These are phyloP conservation scores for Hygrophoropsis aurantiaca DNA, from an alignment of 768 basidiomycete genomes.

Conservation along the genomic window DNA sequence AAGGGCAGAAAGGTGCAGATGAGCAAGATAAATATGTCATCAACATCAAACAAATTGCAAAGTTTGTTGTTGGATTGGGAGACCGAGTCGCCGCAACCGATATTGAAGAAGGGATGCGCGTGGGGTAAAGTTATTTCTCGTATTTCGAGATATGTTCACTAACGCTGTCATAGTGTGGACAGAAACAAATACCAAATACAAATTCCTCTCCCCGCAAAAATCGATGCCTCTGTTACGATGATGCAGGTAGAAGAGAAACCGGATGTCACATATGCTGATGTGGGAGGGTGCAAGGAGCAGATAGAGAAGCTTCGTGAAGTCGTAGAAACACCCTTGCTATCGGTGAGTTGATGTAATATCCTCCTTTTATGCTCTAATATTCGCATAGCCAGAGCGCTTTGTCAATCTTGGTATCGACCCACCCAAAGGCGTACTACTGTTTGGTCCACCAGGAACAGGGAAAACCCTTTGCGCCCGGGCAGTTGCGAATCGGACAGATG, in stretches of 20 bases:
- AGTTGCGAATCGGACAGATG: slow-evolving; percentile 97
- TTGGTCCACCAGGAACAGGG: slow-evolving; percentile 96
- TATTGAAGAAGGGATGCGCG: slow-evolving; percentile 99
- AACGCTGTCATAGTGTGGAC: slow-evolving; percentile 65
- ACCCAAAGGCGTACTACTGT: slow-evolving; percentile 95
- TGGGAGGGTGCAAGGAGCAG: slow-evolving; percentile 99
- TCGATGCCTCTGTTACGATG: slow-evolving; percentile 99
- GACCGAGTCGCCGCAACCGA: slow-evolving; percentile 97
- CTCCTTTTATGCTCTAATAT: slow-evolving; percentile 13
- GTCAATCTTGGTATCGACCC: slow-evolving; percentile 98
- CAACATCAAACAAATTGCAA: slow-evolving; percentile 99
- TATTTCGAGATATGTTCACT: too few relatives aligned
- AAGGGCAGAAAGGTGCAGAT: slow-evolving; percentile 95
- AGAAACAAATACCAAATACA: slow-evolving; percentile 98
- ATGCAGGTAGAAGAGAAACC: slow-evolving; percentile 99
- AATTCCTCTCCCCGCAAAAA: slow-evolving; percentile 97
- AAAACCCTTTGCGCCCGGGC: slow-evolving; percentile 98
- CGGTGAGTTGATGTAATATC: slow-evolving; percentile 50
- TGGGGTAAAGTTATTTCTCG: slow-evolving; percentile 68
- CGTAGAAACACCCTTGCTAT: slow-evolving; percentile 92
- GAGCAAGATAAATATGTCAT: slow-evolving; percentile 99
- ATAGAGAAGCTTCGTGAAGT: slow-evolving; percentile 99
- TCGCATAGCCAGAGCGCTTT: slow-evolving; percentile 92
- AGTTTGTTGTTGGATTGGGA: slow-evolving; percentile 96
- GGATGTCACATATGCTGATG: slow-evolving; percentile 95